phyloP scores from a whole-genome alignment of 495 filamentous ascomycete species.

The Penicillium verhagenii region DNA sequence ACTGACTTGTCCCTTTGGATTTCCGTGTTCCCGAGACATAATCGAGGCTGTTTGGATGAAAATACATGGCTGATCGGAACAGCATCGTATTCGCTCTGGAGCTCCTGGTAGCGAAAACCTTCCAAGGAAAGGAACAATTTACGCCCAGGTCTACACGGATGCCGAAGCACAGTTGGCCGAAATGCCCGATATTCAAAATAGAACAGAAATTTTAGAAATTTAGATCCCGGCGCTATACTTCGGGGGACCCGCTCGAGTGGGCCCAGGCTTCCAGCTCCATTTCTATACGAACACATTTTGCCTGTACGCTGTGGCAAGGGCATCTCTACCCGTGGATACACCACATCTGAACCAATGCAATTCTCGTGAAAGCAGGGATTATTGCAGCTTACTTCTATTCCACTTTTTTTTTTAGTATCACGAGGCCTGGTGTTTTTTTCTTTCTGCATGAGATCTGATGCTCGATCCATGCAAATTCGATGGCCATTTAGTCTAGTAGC shows the following conservation, averaged over 20 bases:
- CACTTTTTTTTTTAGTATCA: neutral
- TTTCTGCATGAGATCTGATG: neutral
- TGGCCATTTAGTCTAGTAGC: too few species aligned
- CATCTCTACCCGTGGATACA: neutral
- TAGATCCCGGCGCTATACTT: constrained; percentile 17
- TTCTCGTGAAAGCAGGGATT: neutral
- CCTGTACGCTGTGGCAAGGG: neutral
- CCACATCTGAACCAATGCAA: neutral
- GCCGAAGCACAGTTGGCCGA: too few species aligned
- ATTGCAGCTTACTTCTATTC: neutral
- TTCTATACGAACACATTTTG: neutral
- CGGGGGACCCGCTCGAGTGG: constrained; percentile 26
- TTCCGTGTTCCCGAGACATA: too few species aligned
- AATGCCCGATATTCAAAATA: too few species aligned
- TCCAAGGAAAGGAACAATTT: too few species aligned
- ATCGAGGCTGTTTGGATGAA: too few species aligned
- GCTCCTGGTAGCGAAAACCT: too few species aligned
- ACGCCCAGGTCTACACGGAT: too few species aligned
- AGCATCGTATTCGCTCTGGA: too few species aligned
- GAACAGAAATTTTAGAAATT: too few species aligned
- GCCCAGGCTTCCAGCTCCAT: constrained; percentile 28
- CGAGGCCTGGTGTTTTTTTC: neutral
- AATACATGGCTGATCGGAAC: too few species aligned
- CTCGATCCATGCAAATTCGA: too few species aligned
- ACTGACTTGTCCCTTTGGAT: constrained; percentile 5